A percentile compares a stretch with the other conserved stretches of the same genome.
Evolutionary conservation across 805 yeast genomes (phyloP).

Genomic region (Saccharomyces eubayanus): DNA sequence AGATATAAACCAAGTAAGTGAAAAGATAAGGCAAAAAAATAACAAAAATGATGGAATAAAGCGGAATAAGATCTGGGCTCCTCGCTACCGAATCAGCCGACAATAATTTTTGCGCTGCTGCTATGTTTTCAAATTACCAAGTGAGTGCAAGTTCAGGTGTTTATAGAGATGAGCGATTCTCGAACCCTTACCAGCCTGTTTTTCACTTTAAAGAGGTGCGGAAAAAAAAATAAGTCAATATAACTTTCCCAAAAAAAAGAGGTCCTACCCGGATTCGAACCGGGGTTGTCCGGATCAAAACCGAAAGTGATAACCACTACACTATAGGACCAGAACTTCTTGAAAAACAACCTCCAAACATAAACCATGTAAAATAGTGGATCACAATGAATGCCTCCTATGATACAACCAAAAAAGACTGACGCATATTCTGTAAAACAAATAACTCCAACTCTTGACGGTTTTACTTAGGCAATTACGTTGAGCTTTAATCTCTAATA

Average conservation of each 20-base stretch:
- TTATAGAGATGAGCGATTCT: not conserved
- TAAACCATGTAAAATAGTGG: no score
- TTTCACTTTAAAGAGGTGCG: no score
- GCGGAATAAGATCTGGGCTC: not conserved
- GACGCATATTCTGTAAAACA: no score
- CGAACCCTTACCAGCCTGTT: not conserved
- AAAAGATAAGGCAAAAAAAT: not conserved
- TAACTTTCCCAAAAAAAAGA: constrained; percentile 18
- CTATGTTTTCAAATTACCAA: not conserved
- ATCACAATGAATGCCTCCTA: no score
- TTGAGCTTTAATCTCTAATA: no score
- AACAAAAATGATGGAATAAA: not conserved
- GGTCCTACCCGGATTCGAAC: constrained; percentile 84
- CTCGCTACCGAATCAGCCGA: not conserved
- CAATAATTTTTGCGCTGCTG: not conserved
- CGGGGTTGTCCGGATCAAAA: constrained; percentile 77
- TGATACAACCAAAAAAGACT: no score
- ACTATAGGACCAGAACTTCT: constrained; percentile 36
- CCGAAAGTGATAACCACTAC: constrained; percentile 78
- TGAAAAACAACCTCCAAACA: not conserved
- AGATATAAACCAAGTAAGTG: not conserved
- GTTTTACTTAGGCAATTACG: no score
- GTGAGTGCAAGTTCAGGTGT: no score
- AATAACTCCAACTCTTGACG: no score
- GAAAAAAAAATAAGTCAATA: no score